Evolutionary conservation across 83 land plant genomes (phyloP), one percentile per base, ranked within the genome.

Genomic region (Diphasiastrum complanatum): DNA sequence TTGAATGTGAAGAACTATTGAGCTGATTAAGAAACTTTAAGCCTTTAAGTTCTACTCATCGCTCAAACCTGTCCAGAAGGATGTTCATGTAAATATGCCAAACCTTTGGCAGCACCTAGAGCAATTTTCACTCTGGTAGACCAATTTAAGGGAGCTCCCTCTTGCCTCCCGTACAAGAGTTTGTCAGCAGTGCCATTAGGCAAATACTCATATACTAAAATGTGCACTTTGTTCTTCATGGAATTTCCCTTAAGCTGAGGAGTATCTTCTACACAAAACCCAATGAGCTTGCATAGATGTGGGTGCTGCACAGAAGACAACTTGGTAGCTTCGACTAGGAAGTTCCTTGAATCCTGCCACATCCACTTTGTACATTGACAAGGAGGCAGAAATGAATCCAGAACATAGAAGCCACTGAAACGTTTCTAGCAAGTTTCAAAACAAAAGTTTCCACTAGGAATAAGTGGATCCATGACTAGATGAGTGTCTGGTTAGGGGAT

Each of bases 41-140:
- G n/a, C n/a, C n/a, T n/a, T n/a, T n/a, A n/a, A n/a, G n/a, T n/a
- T n/a, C n/a, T n/a, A n/a, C n/a, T n/a, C n/a, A 53, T 27, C 38
- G 27, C 27, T 23, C 6, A 33, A 30, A 85, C 96, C 86, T 89
- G 87, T 27, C 78, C 75, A 56, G 92, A 88, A 3, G 84, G 85
- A 64, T 81, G 80, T 46, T 86, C 97, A 54, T 90, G 97, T 60
- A 90, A 60, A 57, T 77, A 90, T 8, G 92, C 76, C 35, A 90
- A 76, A 47, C 97, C 97, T 54, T 77, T 78, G n/a, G 97, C 89
- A 73, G 88, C 92, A 75, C 80, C 83, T 38, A 84, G 60, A 29
- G 97, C 92, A 47, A 86, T 76, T 69, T 78, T 83, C 75, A 84
- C 73, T 64, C 92, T 74, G 1, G 81, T 63, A 25, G 40, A 60